phyloP scores from a whole-genome alignment of 2,329 filamentous ascomycete genomes.

The Esteya vermicola region DNA sequence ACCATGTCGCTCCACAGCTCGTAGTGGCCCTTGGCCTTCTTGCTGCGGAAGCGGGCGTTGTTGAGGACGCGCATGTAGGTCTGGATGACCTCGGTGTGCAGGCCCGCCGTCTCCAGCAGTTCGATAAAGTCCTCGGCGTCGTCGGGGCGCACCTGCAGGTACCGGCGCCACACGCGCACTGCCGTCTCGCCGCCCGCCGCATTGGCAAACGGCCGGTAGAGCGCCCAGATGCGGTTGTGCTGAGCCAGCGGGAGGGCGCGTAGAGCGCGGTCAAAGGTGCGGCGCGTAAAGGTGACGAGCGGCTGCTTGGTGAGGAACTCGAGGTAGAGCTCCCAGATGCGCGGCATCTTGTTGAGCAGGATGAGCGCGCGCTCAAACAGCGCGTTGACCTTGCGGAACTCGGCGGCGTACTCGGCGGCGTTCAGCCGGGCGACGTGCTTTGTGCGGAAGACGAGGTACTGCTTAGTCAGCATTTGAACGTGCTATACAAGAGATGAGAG shows the following conservation, averaged over 20 bases:
- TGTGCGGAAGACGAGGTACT: conserved; percentile 77
- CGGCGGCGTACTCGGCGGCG: conserved; percentile 60
- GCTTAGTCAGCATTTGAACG: neutral
- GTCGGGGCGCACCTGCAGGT: conserved; percentile 95
- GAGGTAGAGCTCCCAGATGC: conserved; percentile 97
- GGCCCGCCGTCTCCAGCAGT: conserved; percentile 62
- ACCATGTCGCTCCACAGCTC: conserved; percentile 98
- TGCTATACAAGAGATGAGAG: too few relatives aligned
- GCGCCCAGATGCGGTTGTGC: conserved; percentile 86
- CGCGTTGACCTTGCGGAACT: conserved; percentile 88
- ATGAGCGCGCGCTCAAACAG: conserved; percentile 88
- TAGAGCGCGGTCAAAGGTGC: conserved; percentile 82
- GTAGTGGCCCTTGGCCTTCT: conserved; percentile 86
- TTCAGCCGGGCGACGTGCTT: conserved; percentile 75
- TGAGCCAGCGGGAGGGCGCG: conserved; percentile 87
- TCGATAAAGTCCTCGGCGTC: conserved; percentile 93
- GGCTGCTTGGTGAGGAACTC: conserved; percentile 82
- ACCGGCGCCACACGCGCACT: conserved; percentile 84
- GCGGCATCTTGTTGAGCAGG: conserved; percentile 95
- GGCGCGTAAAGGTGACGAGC: conserved; percentile 72
- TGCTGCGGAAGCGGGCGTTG: conserved; percentile 80
- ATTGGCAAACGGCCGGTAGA: conserved; percentile 83
- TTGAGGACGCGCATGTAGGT: conserved; percentile 88
- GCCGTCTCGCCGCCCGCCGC: conserved; percentile 83
- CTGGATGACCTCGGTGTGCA: conserved; percentile 83